Base-by-base conservation (phyloP, 768 basidiomycete species). In the Inosperma sp. region DNA sequence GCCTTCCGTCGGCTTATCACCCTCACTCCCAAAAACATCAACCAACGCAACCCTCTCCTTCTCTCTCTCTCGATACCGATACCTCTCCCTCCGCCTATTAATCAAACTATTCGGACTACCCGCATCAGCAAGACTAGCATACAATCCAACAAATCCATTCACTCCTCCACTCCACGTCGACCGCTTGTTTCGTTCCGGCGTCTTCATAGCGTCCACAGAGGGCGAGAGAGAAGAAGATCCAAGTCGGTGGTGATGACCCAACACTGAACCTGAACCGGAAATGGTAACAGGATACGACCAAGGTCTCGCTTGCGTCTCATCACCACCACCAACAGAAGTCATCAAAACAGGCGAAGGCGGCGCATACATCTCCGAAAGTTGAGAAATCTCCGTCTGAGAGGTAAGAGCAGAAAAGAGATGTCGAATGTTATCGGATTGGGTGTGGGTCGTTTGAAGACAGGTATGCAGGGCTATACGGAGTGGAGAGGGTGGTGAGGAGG, bases 291-390 rank as follows among this genome's bases (percentile, higher is more conserved):
- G n/a, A n/a, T n/a, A n/a, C n/a, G n/a, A n/a, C n/a, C n/a, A n/a
- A n/a, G n/a, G n/a, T n/a, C n/a, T n/a, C n/a, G n/a, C n/a, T n/a
- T n/a, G n/a, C n/a, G n/a, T n/a, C n/a, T n/a, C n/a, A n/a, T n/a
- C n/a, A n/a, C n/a, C n/a, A n/a, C n/a, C n/a, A n/a, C n/a, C n/a
- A n/a, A n/a, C n/a, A n/a, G n/a, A n/a, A n/a, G n/a, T n/a, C n/a
- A n/a, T 64, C 56, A 57, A 65, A 29, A 53, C 59, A 4, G 86
- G 84, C 0, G 84, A 87, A 0, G 88, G 78, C 5, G 90, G 89
- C 0, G 88, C 87, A 64, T 93, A 93, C 90, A 93, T 93, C 67
- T 89, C 89, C 9, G 86, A 73, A 9, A 93, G 74, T 61, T 88
- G 89, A 8, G 83, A 75, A n/a, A 90, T 71, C 56, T 87, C 83